Evolutionary conservation across 441 rosid species (phyloP).

Genomic region (Flueggea neowawraea): DNA sequence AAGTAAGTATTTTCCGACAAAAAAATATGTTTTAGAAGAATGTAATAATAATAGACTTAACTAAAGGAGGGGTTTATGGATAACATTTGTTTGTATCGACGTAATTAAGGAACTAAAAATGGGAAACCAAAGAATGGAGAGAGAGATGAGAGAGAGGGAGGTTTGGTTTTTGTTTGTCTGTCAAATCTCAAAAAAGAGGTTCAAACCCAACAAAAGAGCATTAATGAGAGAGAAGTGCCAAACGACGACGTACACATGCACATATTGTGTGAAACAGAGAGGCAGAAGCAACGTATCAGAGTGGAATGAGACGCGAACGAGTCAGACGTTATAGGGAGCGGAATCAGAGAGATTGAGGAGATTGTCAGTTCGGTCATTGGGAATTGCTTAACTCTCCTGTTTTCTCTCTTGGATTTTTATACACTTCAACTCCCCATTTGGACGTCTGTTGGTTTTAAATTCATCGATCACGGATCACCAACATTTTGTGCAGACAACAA

Average conservation of each 20-base stretch:
- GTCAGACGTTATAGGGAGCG: slow-evolving; percentile 3
- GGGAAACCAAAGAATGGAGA: background rate
- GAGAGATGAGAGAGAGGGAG: background rate
- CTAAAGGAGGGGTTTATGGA: slow-evolving; percentile 9
- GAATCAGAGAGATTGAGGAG: slow-evolving; percentile 17
- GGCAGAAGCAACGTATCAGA: slow-evolving; percentile 18
- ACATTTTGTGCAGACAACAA: too few species aligned
- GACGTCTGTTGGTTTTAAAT: too few species aligned
- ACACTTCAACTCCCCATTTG: too few species aligned
- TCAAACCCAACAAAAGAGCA: slow-evolving; percentile 8
- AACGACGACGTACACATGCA: slow-evolving; percentile 44
- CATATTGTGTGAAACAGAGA: slow-evolving; percentile 30
- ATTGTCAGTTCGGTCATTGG: slow-evolving; percentile 39
- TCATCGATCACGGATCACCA: too few species aligned
- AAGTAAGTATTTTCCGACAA: too few species aligned
- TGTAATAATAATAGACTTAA: background rate
- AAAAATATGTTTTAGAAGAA: too few species aligned
- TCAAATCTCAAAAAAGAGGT: slow-evolving; percentile 13
- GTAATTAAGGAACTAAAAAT: slow-evolving; percentile 19
- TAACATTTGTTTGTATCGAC: slow-evolving; percentile 1
- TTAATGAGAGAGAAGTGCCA: slow-evolving; percentile 23
- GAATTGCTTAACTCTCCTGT: slow-evolving; percentile 31
- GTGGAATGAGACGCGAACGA: background rate
- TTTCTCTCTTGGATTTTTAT: too few species aligned
- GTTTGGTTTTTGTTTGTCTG: too few species aligned